Evolutionary conservation across 805 yeast genomes (phyloP).

Genomic region (Ogataea ramenticola): DNA sequence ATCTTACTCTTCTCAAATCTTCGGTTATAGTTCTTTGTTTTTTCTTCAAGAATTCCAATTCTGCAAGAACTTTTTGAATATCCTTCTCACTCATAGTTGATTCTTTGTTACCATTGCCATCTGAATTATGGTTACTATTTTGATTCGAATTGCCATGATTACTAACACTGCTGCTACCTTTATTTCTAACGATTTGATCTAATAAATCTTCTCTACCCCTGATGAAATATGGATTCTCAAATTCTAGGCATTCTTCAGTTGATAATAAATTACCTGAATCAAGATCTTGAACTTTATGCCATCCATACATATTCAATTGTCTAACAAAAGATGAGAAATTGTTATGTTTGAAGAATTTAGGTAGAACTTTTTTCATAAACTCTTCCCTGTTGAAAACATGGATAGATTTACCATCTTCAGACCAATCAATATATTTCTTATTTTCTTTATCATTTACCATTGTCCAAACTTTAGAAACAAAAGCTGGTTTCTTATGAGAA

Average conservation of each 20-base stretch:
- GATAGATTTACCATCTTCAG: constrained; percentile 77
- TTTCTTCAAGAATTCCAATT: constrained; percentile 66
- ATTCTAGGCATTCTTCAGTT: constrained; percentile 82
- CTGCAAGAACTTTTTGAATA: constrained; percentile 50
- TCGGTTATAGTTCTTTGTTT: constrained; percentile 79
- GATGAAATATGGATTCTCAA: constrained; percentile 74
- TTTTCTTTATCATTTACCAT: constrained; percentile 85
- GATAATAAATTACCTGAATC: constrained; percentile 61
- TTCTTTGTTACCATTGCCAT: constrained; percentile 26
- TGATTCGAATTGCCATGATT: background rate
- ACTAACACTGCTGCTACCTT: constrained; percentile 17
- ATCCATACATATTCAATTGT: constrained; percentile 96
- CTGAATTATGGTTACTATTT: constrained; percentile 25
- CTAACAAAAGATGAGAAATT: constrained; percentile 95
- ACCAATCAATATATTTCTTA: constrained; percentile 72
- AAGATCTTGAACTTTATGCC: constrained; percentile 97
- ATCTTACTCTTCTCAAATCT: constrained; percentile 74
- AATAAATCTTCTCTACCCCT: constrained; percentile 76
- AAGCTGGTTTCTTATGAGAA: constrained; percentile 68
- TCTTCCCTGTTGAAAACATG: constrained; percentile 77
- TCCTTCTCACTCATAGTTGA: constrained; percentile 28
- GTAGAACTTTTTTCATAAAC: constrained; percentile 78
- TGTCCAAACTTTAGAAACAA: constrained; percentile 89
- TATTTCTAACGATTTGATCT: constrained; percentile 78
- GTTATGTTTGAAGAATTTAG: constrained; percentile 90